Evolutionary conservation across 371 early-diverging fungal species (phyloP).

Genomic region (Mortierella sp.): DNA sequence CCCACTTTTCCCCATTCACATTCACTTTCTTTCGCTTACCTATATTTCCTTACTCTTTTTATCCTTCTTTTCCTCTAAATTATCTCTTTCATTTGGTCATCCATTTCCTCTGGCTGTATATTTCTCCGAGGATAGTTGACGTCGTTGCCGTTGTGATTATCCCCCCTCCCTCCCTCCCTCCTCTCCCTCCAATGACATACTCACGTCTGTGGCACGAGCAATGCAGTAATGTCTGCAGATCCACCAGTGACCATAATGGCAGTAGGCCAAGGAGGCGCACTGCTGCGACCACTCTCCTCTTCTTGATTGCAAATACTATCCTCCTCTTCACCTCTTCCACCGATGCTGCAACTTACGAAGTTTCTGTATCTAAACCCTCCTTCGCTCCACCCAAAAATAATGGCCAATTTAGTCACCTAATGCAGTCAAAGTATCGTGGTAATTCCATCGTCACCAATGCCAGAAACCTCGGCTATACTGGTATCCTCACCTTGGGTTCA

Average conservation of each 20-base stretch:
- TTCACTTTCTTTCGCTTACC: no score
- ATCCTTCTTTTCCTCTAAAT: no score
- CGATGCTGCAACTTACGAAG: slow-evolving; percentile 21
- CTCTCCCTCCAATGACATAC: background rate
- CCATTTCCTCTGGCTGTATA: background rate
- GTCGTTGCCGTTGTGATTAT: no score
- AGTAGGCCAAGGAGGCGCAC: background rate
- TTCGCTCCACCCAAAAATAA: background rate
- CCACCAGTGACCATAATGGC: background rate
- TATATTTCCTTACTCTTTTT: no score
- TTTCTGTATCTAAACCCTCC: slow-evolving; percentile 27
- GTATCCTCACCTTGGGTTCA: slow-evolving; percentile 42
- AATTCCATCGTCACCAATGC: slow-evolving; percentile 37
- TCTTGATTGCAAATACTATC: slow-evolving; percentile 18
- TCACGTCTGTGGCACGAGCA: background rate
- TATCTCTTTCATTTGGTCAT: no score
- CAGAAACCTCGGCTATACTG: slow-evolving; percentile 50
- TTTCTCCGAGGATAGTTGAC: background rate
- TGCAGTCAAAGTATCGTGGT: slow-evolving; percentile 41
- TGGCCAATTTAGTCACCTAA: slow-evolving; percentile 12
- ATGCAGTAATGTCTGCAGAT: background rate
- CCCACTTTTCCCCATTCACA: no score
- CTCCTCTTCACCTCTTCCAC: slow-evolving; percentile 20
- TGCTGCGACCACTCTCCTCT: slow-evolving; percentile 11
- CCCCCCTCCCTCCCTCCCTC: background rate